These are phyloP conservation scores for Monosporascus cannonballus DNA, from an alignment of 2,329 filamentous ascomycete genomes.

Conservation along the genomic window DNA sequence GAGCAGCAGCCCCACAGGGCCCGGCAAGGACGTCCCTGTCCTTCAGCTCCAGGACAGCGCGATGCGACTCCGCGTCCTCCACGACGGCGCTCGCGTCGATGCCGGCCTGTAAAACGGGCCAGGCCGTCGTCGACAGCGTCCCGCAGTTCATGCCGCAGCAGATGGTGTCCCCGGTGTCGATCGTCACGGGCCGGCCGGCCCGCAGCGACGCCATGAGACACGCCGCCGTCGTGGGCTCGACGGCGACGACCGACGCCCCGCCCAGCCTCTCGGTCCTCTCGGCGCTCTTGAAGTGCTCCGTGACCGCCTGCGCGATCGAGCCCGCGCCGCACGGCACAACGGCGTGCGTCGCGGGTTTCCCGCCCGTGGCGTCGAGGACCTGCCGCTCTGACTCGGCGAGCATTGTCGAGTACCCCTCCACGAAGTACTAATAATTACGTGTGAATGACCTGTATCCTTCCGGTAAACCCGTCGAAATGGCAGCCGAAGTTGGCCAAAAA, in stretches of 20 bases:
- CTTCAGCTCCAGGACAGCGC: slow-evolving; percentile 48
- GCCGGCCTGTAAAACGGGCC: slow-evolving; percentile 50
- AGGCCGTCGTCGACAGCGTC: slow-evolving; percentile 59
- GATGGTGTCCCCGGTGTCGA: slow-evolving; percentile 56
- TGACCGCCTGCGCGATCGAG: slow-evolving; percentile 64
- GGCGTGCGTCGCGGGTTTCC: slow-evolving; percentile 39
- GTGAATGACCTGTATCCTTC: background rate
- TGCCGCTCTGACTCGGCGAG: slow-evolving; percentile 62
- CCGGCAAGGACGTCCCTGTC: slow-evolving; percentile 19
- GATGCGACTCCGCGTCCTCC: slow-evolving; percentile 56
- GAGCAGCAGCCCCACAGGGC: slow-evolving; percentile 34
- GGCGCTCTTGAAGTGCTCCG: slow-evolving; percentile 52
- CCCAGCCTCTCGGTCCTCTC: background rate
- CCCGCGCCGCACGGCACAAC: slow-evolving; percentile 68
- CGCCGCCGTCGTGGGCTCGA: slow-evolving; percentile 63
- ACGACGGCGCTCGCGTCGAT: slow-evolving; percentile 57
- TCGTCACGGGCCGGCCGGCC: slow-evolving; percentile 38
- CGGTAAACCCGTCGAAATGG: background rate
- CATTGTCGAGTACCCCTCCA: slow-evolving; percentile 73
- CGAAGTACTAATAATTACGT: slow-evolving; percentile 51
- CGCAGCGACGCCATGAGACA: slow-evolving; percentile 50
- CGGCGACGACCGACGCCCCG: slow-evolving; percentile 48
- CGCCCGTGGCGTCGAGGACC: slow-evolving; percentile 32
- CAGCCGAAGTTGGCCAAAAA: slow-evolving; percentile 2
- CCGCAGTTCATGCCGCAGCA: slow-evolving; percentile 73